phyloP scores from a whole-genome alignment of 345 rosid genomes.

The Cardamine resedifolia region DNA sequence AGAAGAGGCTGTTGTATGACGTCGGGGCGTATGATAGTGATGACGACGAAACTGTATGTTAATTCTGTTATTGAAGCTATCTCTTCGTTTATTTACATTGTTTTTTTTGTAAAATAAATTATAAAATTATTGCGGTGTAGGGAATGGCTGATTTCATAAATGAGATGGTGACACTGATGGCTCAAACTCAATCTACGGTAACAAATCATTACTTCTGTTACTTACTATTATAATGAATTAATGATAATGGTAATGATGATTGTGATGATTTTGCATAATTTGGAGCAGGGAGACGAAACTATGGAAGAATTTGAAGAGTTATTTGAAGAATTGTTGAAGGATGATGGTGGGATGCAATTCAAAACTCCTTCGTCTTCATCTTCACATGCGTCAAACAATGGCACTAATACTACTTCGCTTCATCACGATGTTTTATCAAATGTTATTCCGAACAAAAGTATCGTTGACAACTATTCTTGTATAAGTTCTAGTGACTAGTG shows the following conservation, averaged over 20 bases:
- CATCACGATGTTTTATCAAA: not conserved
- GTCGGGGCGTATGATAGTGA: constrained; percentile 82
- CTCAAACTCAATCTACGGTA: constrained; percentile 40
- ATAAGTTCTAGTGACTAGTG: constrained; percentile 13
- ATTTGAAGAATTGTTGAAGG: constrained; percentile 31
- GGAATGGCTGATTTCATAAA: constrained; percentile 41
- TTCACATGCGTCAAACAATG: not conserved
- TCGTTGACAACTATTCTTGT: not conserved
- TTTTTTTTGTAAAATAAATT: not conserved
- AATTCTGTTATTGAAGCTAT: too few species aligned
- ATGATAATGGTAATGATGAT: too few species aligned
- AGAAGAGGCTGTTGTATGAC: constrained; percentile 86
- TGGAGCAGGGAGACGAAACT: constrained; percentile 34
- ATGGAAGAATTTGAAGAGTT: constrained; percentile 34
- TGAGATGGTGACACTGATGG: constrained; percentile 40
- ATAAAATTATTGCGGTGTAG: constrained; percentile 17
- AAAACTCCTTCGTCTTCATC: constrained; percentile 14
- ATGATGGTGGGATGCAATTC: constrained; percentile 28
- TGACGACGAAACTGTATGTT: constrained; percentile 53
- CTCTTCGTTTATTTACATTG: too few species aligned
- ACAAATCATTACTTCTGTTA: not conserved
- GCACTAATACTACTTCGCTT: not conserved
- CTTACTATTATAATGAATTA: too few species aligned
- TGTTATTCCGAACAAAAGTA: not conserved
- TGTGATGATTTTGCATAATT: too few species aligned